phyloP scores from a whole-genome alignment of 768 basidiomycete genomes.

The Daedalea quercina region DNA sequence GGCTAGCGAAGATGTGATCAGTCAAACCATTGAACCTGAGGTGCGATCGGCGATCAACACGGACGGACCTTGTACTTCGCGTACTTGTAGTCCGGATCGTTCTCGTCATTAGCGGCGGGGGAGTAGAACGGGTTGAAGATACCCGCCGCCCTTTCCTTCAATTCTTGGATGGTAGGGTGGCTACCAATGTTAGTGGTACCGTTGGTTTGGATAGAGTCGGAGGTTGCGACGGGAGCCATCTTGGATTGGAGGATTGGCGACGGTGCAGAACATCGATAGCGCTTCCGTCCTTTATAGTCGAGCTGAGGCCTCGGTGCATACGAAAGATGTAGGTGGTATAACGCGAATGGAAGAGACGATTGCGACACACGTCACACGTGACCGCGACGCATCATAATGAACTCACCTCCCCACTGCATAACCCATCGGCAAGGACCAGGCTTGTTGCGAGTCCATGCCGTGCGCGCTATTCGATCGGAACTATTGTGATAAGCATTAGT shows the following conservation, averaged over 20 bases:
- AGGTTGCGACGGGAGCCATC: conserved; percentile 49
- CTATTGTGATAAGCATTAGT: too few relatives aligned
- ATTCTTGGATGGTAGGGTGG: conserved; percentile 10
- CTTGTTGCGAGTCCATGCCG: too few relatives aligned
- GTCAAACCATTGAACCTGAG: neutral
- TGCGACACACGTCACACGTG: conserved; percentile 25
- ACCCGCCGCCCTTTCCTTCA: conserved; percentile 20
- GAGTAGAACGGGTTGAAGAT: conserved; percentile 65
- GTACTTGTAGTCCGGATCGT: conserved; percentile 46
- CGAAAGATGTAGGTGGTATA: conserved; percentile 2
- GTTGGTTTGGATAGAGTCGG: conserved; percentile 21
- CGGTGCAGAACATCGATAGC: neutral
- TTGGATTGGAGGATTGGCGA: neutral
- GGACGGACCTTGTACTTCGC: conserved; percentile 50
- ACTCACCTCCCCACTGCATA: neutral
- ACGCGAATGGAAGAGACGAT: conserved; percentile 21
- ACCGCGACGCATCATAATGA: conserved; percentile 5
- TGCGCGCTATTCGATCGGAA: too few relatives aligned
- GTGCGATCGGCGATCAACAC: neutral
- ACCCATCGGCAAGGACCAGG: too few relatives aligned
- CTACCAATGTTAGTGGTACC: conserved; percentile 6
- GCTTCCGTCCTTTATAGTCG: conserved; percentile 5
- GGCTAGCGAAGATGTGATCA: conserved; percentile 36
- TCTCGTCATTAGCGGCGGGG: conserved; percentile 42
- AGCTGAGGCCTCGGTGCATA: neutral